Conservation (phyloP, 2,329 filamentous ascomycete species). For the Plenodomus tracheiphilus region DNA sequence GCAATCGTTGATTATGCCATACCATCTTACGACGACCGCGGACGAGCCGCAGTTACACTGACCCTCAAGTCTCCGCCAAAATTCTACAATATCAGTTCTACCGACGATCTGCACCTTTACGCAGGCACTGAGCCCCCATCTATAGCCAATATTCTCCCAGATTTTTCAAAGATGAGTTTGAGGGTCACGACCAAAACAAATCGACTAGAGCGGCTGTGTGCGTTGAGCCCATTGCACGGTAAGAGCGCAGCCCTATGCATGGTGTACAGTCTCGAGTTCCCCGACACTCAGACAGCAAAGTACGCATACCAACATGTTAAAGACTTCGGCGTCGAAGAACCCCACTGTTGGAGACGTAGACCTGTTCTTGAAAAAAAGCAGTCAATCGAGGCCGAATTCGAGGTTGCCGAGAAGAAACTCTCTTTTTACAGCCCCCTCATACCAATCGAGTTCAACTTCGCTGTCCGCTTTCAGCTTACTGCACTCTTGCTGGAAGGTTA, state of each 20-base stretch:
- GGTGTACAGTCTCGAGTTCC: constrained; percentile 51
- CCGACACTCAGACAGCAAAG: constrained; percentile 20
- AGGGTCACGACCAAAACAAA: neutral
- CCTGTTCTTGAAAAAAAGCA: constrained; percentile 41
- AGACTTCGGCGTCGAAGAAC: constrained; percentile 33
- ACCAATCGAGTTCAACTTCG: constrained; percentile 12
- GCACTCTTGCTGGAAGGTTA: constrained; percentile 32
- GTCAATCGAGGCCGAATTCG: constrained; percentile 61
- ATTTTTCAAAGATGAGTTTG: constrained; percentile 7
- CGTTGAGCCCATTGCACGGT: constrained; percentile 42
- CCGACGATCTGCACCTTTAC: constrained; percentile 24
- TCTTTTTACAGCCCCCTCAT: neutral
- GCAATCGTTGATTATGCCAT: constrained; percentile 46
- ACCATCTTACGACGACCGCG: constrained; percentile 21
- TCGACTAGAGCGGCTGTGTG: constrained; percentile 37
- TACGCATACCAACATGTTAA: constrained; percentile 39
- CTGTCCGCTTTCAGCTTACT: constrained; percentile 26
- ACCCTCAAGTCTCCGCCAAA: constrained; percentile 46
- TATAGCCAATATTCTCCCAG: neutral
- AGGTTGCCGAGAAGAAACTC: constrained; percentile 63
- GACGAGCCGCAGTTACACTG: constrained; percentile 36
- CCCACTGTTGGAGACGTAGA: too few relatives aligned
- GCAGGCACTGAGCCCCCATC: constrained; percentile 9
- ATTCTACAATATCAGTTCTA: constrained; percentile 35
- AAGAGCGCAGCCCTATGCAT: constrained; percentile 53